phyloP scores from a whole-genome alignment of 768 basidiomycete species.

The Phaeotremella skinneri region DNA sequence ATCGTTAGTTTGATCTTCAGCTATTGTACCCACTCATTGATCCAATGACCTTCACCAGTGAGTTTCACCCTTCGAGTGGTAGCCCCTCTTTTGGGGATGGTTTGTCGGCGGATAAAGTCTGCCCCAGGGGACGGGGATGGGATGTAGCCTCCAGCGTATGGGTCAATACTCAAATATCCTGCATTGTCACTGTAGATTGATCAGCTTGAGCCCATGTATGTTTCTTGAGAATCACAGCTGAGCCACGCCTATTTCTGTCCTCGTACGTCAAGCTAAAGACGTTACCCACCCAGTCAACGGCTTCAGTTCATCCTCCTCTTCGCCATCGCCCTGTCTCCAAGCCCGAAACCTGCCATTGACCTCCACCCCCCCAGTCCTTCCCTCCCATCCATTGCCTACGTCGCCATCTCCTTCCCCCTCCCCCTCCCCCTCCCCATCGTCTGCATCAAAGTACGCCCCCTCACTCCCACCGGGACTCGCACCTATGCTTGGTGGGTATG shows the following conservation, averaged over 20 bases:
- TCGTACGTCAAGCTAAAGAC: no score
- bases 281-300: conserved; percentile 31
- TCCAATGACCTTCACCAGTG: conserved; percentile 80
- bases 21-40: conserved; percentile 60
- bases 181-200: no score
- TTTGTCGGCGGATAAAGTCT: conserved; percentile 65
- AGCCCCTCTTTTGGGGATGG: conserved; percentile 71
- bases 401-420: conserved; percentile 15
- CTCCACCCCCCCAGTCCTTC: conserved; percentile 23
- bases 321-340: conserved; percentile 23
- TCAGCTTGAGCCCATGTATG: no score
- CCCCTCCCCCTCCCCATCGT: neutral
- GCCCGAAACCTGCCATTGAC: conserved; percentile 35
- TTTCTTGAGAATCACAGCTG: no score
- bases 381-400: conserved; percentile 19
- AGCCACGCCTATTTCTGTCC: no score
- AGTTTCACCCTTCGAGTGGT: conserved; percentile 93
- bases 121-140: conserved; percentile 32
- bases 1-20: neutral
- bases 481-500: conserved; percentile 10
- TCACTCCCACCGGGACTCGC: neutral
- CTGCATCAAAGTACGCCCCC: neutral
- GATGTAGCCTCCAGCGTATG: conserved; percentile 6
- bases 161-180: neutral
- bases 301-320: conserved; percentile 41